A percentile compares a stretch with the other conserved stretches of the same genome.
These are phyloP conservation scores for Metschnikowia matae DNA, from an alignment of 805 yeast species.

Conservation along the genomic window DNA sequence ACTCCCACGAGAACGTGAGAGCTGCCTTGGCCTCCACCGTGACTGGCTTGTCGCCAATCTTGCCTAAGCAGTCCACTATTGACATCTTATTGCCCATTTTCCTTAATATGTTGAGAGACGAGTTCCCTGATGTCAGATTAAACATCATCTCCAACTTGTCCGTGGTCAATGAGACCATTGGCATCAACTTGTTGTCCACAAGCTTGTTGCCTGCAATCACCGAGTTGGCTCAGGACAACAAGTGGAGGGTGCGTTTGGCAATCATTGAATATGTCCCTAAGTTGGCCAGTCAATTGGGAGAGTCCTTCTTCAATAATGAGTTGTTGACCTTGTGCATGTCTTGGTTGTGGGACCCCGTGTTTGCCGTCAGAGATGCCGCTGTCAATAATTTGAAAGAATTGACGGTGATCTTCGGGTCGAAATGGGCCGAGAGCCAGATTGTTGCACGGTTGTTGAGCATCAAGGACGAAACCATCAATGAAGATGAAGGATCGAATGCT, in stretches of 20 bases:
- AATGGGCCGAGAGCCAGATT: slow-evolving; percentile 87
- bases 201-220: slow-evolving; percentile 92
- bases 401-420: slow-evolving; percentile 83
- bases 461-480: slow-evolving; percentile 19
- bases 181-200: slow-evolving; percentile 81
- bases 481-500: slow-evolving; percentile 20
- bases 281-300: slow-evolving; percentile 90
- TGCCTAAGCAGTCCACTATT: slow-evolving; percentile 81
- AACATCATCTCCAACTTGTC: slow-evolving; percentile 91
- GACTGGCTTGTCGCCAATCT: slow-evolving; percentile 78
- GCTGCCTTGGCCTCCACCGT: slow-evolving; percentile 87
- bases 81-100: slow-evolving; percentile 82
- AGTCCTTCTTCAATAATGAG: slow-evolving; percentile 87
- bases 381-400: slow-evolving; percentile 75
- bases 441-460: slow-evolving; percentile 63
- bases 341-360: slow-evolving; percentile 99
- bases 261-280: slow-evolving; percentile 95
- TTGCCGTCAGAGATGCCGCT: slow-evolving; percentile 95
- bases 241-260: slow-evolving; percentile 97
- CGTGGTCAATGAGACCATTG: slow-evolving; percentile 89
- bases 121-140: slow-evolving; percentile 91
- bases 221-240: slow-evolving; percentile 91
- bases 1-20: slow-evolving; percentile 89
- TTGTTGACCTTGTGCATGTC: slow-evolving; percentile 86
- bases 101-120: slow-evolving; percentile 91